Conservation (phyloP, 371 early-diverging fungal genomes). For the Thermomucor indicae-seudaticae region DNA sequence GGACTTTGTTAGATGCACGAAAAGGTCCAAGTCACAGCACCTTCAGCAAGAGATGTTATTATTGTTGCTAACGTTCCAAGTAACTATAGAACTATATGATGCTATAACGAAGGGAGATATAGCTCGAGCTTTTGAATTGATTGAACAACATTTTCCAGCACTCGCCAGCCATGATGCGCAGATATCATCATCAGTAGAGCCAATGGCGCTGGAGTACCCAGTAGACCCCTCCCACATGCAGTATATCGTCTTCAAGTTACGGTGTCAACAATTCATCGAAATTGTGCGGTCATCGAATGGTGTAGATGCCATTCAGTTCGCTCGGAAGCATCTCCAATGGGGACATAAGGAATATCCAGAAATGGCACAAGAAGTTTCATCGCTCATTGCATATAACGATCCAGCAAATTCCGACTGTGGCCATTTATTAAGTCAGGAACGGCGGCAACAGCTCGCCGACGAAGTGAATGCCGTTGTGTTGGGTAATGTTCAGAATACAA, state of each 20-base stretch:
- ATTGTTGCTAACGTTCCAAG: background rate
- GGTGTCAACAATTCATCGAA: constrained; percentile 40
- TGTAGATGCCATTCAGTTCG: constrained; percentile 28
- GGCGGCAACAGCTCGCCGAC: constrained; percentile 26
- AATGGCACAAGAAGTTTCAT: constrained; percentile 28
- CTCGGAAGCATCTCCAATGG: constrained; percentile 30
- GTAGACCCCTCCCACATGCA: constrained; percentile 1
- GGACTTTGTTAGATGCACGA: constrained; percentile 36
- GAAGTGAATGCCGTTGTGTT: constrained; percentile 27
- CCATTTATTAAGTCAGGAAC: constrained; percentile 30
- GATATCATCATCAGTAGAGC: background rate
- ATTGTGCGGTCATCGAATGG: constrained; percentile 19
- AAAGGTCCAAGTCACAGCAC: constrained; percentile 32
- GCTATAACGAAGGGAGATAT: constrained; percentile 30
- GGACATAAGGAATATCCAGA: constrained; percentile 16
- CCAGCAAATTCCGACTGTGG: constrained; percentile 26
- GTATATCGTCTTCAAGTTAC: constrained; percentile 21
- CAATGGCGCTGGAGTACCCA: background rate
- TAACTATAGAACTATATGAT: constrained; percentile 18
- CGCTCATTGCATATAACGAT: constrained; percentile 35
- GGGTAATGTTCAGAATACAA: constrained; percentile 5
- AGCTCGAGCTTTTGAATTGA: constrained; percentile 25
- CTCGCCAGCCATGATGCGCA: constrained; percentile 14
- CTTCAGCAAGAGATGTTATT: too few relatives aligned
- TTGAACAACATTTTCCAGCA: constrained; percentile 25